Evolutionary conservation across 208 protist species (phyloP).

Genomic region (Leishmania gerbilli): DNA sequence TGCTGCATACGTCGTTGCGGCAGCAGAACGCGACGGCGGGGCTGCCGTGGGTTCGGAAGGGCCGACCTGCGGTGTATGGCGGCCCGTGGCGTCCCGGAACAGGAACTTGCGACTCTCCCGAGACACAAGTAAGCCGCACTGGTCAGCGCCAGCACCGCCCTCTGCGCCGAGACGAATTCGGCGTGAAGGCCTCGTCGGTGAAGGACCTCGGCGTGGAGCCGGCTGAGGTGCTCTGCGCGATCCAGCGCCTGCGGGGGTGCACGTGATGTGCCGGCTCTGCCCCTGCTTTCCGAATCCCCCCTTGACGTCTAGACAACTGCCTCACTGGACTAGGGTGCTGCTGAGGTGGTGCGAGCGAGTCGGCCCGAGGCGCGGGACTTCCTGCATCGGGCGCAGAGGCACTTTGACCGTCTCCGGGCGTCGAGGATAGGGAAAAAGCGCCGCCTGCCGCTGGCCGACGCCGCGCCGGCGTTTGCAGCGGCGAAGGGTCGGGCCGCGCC

Average conservation of each 20-base stretch:
- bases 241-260: not conserved
- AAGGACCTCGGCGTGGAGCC: not conserved
- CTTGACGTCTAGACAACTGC: constrained; percentile 11
- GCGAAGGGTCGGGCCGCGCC: not conserved
- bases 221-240: constrained; percentile 5
- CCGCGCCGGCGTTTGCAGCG: not conserved
- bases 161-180: not conserved
- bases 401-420: not conserved
- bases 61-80: not conserved
- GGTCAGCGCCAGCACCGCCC: constrained; percentile 4
- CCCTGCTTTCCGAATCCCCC: not conserved
- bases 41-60: not conserved
- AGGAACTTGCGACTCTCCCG: not conserved
- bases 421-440: not conserved
- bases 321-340: not conserved
- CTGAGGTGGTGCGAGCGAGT: not conserved
- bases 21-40: not conserved
- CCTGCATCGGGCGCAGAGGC: not conserved
- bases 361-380: not conserved
- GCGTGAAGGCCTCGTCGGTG: not conserved
- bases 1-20: not conserved
- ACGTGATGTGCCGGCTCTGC: not conserved
- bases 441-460: not conserved
- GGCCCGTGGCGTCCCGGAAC: not conserved
- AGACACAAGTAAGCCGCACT: not conserved